Evolutionary conservation across 1,284 basidiomycete genomes (phyloP), one percentile per base, ranked within the genome.

Genomic region (Ustilago bromivora): DNA sequence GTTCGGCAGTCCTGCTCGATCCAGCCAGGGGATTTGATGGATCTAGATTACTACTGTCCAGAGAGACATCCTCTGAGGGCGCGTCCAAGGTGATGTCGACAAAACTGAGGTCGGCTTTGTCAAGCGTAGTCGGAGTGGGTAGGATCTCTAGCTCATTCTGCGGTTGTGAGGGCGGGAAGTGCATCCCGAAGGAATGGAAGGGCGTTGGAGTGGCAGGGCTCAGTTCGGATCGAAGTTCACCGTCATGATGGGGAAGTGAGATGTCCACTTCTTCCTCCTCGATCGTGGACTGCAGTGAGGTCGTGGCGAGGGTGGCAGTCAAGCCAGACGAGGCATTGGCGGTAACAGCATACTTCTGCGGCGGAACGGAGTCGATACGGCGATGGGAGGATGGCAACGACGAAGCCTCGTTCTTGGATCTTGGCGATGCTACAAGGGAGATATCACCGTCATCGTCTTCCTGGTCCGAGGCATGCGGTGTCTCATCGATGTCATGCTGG

Each of bases 281-380:
- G 43, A 65, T 54, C 1, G 67, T 17, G 4, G 47, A 38, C 0
- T 58, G 41, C 12, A 68, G 38, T 19, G 65, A 73, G 15, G 65
- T 58, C 10, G 58, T 53, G 12, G 71, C 71, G 40, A 68, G 43
- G 12, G 61, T 59, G 17, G 54, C 49, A 11, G 71, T 40, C 13
- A 73, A 41, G 0, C 36, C 57, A 31, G n/a, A 11, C 5, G 54
- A 40, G 0, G 57, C 57, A 28, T 64, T 58, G 7, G 47, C 46
- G 3, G 57, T 19, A 23, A 79, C 46, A 13, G 62, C 53, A 40
- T 79, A 77, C 53, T 69, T 73, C 55, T 77, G 64, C 12, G 75
- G 78, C 17, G 78, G 78, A 4, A 79, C 59, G 4, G 74, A 77
- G 62, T 79, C 78, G 47, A 68, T 61, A 6, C 78, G 66, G 10